These are phyloP conservation scores for Scytalidium lignicola DNA, from an alignment of 2,329 filamentous ascomycete genomes.

Conservation along the genomic window DNA sequence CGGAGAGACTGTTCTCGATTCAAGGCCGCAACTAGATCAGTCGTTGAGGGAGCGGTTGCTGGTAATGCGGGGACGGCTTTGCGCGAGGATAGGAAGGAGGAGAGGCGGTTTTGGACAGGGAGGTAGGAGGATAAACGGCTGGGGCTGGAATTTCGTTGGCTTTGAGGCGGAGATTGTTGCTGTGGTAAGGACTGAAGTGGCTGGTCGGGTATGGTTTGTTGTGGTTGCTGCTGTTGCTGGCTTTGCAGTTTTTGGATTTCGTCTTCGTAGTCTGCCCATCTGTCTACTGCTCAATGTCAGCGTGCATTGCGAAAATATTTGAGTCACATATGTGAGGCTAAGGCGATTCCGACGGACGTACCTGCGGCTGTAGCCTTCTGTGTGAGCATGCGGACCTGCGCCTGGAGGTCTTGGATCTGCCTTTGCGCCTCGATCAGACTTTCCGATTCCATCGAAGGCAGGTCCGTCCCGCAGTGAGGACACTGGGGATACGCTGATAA, in stretches of 20 bases:
- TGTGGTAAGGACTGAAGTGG: conserved; percentile 26
- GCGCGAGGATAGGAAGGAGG: conserved; percentile 44
- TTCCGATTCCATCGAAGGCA: conserved; percentile 16
- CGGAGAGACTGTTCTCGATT: conserved; percentile 62
- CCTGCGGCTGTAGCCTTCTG: conserved; percentile 62
- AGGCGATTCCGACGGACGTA: conserved; percentile 27
- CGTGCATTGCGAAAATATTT: conserved; percentile 3
- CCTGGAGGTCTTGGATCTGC: conserved; percentile 64
- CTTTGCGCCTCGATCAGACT: conserved; percentile 41
- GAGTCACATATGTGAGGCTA: background rate
- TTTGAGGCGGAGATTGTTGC: conserved; percentile 14
- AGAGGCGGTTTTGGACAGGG: conserved; percentile 25
- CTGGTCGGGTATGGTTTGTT: conserved; percentile 33
- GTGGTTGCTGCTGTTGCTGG: conserved; percentile 17
- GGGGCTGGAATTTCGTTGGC: conserved; percentile 11
- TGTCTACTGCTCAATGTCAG: conserved; percentile 42
- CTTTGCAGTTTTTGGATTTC: conserved; percentile 59
- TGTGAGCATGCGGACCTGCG: conserved; percentile 64
- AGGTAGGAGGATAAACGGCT: conserved; percentile 19
- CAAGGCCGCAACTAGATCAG: conserved; percentile 57
- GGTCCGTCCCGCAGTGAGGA: conserved; percentile 26
- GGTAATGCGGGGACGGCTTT: conserved; percentile 31
- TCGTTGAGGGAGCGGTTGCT: conserved; percentile 21
- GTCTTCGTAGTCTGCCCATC: conserved; percentile 76
- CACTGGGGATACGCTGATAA: conserved; percentile 24